phyloP scores from a whole-genome alignment of 2,329 filamentous ascomycete species.

The Hymenoscyphus salicellus region DNA sequence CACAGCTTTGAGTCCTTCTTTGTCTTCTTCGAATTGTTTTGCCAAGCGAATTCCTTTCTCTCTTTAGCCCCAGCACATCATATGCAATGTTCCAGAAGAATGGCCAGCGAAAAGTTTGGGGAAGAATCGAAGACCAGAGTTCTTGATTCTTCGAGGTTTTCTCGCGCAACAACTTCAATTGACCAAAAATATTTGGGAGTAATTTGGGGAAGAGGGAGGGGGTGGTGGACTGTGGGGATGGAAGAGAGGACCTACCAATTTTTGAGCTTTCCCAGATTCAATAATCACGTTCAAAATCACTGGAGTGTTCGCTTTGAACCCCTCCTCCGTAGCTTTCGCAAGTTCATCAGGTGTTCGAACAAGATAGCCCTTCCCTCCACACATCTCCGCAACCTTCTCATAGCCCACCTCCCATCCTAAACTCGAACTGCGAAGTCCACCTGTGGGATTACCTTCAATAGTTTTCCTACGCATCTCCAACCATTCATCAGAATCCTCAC shows the following conservation, averaged over 20 bases:
- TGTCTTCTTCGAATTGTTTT: constrained; percentile 33
- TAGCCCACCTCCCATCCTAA: constrained; percentile 54
- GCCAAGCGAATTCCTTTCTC: constrained; percentile 35
- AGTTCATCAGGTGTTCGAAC: constrained; percentile 52
- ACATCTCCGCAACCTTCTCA: constrained; percentile 53
- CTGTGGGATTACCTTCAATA: constrained; percentile 29
- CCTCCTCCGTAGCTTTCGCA: constrained; percentile 47
- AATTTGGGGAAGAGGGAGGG: neutral
- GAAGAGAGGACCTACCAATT: constrained; percentile 30
- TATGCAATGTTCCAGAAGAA: neutral
- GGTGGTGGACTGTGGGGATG: neutral
- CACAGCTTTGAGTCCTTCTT: constrained; percentile 26
- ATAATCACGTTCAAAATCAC: constrained; percentile 56
- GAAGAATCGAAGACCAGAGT: neutral
- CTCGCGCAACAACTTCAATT: neutral
- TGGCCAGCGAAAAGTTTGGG: neutral
- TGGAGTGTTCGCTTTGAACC: constrained; percentile 46
- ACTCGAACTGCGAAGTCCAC: constrained; percentile 47
- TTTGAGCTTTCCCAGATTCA: constrained; percentile 47
- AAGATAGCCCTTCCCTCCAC: constrained; percentile 51
- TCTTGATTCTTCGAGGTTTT: neutral
- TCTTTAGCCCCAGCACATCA: constrained; percentile 7
- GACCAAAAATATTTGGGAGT: neutral
- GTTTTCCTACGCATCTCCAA: constrained; percentile 43
- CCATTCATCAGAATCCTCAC: constrained; percentile 41